Conservation (phyloP, 2,329 filamentous ascomycete species). For the Alternaria longipes region DNA sequence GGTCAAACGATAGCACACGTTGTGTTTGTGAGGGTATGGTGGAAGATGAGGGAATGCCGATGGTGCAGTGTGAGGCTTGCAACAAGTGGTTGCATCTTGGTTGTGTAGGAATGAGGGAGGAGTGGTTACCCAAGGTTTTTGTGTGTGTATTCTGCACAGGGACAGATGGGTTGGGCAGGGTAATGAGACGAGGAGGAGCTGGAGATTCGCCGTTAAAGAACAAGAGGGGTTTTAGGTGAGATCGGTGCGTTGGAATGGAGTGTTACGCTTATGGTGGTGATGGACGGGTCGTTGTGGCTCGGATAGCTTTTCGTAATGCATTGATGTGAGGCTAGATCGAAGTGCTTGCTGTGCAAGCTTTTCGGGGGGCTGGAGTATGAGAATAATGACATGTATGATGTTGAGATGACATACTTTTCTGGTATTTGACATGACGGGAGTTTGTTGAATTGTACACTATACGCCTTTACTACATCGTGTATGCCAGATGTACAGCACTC, state of each 20-base stretch:
- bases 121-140: slow-evolving; percentile 55
- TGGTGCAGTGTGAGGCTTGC: slow-evolving; percentile 72
- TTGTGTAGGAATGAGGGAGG: slow-evolving; percentile 64
- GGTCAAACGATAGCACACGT: slow-evolving; percentile 61
- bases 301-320: neutral
- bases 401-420: neutral
- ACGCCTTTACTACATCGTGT: neutral
- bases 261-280: neutral
- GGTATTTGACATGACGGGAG: neutral
- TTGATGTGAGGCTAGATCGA: neutral
- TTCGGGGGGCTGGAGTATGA: neutral
- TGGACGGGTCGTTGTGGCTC: no score
- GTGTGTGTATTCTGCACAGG: slow-evolving; percentile 54
- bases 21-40: slow-evolving; percentile 64
- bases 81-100: slow-evolving; percentile 69
- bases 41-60: slow-evolving; percentile 62
- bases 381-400: neutral
- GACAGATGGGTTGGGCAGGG: slow-evolving; percentile 8
- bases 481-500: no score
- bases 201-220: neutral
- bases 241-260: neutral
- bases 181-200: neutral
- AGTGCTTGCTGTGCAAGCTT: neutral
- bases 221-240: neutral
- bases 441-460: neutral